Evolutionary conservation across 768 basidiomycete species (phyloP).

Genomic region (Leccinum boreale): DNA sequence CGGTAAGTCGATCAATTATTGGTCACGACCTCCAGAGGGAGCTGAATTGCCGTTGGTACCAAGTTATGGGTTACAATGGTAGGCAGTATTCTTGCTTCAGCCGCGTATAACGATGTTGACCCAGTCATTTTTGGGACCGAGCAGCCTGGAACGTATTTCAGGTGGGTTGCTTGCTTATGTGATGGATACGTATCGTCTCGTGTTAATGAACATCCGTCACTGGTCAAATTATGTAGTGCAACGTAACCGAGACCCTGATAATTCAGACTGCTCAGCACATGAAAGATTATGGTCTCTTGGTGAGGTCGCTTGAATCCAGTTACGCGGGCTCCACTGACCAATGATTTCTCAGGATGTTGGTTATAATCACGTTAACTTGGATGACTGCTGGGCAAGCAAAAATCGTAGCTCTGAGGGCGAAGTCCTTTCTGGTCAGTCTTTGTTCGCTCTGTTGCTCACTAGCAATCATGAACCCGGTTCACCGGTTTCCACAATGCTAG

Average conservation of each 20-base stretch:
- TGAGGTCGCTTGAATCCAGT: slow-evolving; percentile 15
- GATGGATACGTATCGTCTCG: neutral
- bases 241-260: slow-evolving; percentile 52
- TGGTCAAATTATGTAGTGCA: slow-evolving; percentile 38
- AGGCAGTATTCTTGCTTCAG: neutral
- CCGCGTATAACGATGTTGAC: slow-evolving; percentile 1
- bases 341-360: slow-evolving; percentile 44
- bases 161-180: slow-evolving; percentile 31
- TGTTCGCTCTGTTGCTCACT: neutral
- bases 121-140: neutral
- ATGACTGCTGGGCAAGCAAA: slow-evolving; percentile 63
- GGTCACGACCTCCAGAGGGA: neutral
- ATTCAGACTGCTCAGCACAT: slow-evolving; percentile 49
- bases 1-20: slow-evolving; percentile 14
- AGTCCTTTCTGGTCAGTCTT: slow-evolving; percentile 48
- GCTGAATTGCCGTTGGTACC: slow-evolving; percentile 8
- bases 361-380: slow-evolving; percentile 57
- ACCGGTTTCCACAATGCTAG: slow-evolving; percentile 26
- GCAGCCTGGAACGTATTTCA: slow-evolving; percentile 67
- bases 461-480: neutral
- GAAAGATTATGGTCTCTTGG: slow-evolving; percentile 50
- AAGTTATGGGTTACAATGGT: slow-evolving; percentile 34
- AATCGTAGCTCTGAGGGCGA: slow-evolving; percentile 48
- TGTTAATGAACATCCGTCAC: neutral
- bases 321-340: neutral